Evolutionary conservation across 2,329 filamentous ascomycete genomes (phyloP).

Genomic region (Scytalidium sp.): DNA sequence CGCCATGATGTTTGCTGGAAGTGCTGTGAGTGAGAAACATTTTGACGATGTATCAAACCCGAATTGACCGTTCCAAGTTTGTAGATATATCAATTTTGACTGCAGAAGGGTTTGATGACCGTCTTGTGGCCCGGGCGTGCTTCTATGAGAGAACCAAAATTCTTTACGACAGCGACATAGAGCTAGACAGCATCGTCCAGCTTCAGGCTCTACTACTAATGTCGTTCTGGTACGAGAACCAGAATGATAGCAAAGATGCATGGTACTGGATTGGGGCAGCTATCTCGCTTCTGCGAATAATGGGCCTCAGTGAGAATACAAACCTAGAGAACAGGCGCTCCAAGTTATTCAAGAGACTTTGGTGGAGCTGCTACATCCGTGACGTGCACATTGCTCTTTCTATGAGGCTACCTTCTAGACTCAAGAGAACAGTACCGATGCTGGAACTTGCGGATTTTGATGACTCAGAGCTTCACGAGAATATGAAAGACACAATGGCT

Average conservation of each 20-base stretch:
- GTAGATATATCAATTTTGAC: constrained; percentile 73
- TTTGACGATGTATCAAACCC: too few relatives aligned
- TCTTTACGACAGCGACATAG: constrained; percentile 82
- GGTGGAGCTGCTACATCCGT: constrained; percentile 94
- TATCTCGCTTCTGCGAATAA: constrained; percentile 84
- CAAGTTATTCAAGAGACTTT: constrained; percentile 85
- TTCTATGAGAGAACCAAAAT: constrained; percentile 67
- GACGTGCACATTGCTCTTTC: constrained; percentile 85
- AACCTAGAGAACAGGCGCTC: constrained; percentile 60
- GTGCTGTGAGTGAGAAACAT: constrained; percentile 24
- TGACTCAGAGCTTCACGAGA: constrained; percentile 67
- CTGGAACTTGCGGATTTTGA: constrained; percentile 79
- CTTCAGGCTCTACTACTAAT: constrained; percentile 83
- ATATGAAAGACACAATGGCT: constrained; percentile 41
- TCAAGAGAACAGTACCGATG: constrained; percentile 91
- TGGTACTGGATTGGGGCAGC: constrained; percentile 98
- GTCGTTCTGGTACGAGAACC: constrained; percentile 95
- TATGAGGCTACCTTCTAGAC: constrained; percentile 84
- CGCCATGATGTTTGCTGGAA: constrained; percentile 86
- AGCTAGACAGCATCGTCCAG: constrained; percentile 78
- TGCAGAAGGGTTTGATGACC: constrained; percentile 69
- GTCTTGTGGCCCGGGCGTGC: constrained; percentile 76
- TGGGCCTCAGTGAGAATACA: constrained; percentile 83
- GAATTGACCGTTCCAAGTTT: constrained; percentile 51
- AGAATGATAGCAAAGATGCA: constrained; percentile 91